Base-by-base conservation (phyloP, 2,329 filamentous ascomycete species). In the Aspergillus sp. region DNA sequence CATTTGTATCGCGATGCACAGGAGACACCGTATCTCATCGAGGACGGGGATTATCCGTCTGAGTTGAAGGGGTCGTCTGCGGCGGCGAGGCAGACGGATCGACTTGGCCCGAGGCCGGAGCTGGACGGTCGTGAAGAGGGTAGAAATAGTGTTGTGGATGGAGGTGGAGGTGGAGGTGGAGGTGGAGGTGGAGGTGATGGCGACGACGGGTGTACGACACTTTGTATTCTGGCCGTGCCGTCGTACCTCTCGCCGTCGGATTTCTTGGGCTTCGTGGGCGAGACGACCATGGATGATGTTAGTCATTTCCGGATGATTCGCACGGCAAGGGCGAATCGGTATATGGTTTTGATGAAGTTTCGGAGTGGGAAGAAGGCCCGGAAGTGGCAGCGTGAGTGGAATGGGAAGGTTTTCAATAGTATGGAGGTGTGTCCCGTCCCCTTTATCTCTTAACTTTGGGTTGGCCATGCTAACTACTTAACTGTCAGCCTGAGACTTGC, bases 261-360 rank as follows among this genome's bases (percentile, higher is more conserved):
- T 61, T 88, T 98, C 49, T 71, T 97, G 53, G 90, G 88, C 0
- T 97, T 94, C 58, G 80, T 97, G 4, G 93, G 93, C 3, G 87
- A 95, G 63, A 82, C 82, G 61, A 95, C 91, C 65, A 80, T 86
- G 63, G 81, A 86, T 48, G 80, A 90, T 50, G 88, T 98, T 48
- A 93, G 85, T 57, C 93, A 98, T 71, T 95, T 95, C 63, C 78
- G 93, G 45, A 88, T 98, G 80, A 86, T 98, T 47, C 83, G 89
- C 74, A 97, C 93, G 1, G 86, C 85, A 45, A 79, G 83, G 52
- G 83, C 88, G 65, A 96, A 94, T 66, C 81, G 90, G 51, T 97
- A 97, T 70, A 86, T 98, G 75, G 91, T 94, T 28, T 74, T 98
- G 51, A 86, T 98, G 79, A 96, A 95, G 70, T 96, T 97, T 63